Base-by-base conservation (phyloP, 768 basidiomycete species). In the Suillus occidentalis region DNA sequence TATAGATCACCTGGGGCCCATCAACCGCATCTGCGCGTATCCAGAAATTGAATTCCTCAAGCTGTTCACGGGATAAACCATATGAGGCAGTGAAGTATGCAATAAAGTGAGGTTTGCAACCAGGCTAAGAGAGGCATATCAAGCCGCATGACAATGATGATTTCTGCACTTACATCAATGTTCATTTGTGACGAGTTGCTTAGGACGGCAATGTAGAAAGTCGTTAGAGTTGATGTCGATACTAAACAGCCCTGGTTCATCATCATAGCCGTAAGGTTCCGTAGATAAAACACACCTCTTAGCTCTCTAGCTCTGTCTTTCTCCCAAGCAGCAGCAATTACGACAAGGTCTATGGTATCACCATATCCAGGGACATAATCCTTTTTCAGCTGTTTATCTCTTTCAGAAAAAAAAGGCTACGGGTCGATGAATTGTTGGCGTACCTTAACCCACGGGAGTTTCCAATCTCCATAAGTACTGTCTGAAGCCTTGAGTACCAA, bases 341-440 rank as follows among this genome's bases (percentile, higher is more conserved):
- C 72, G 4, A 87, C 87, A 63, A 97, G 82, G 73, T 95, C 93
- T 18, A 95, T 69, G 6, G 86, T 83, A 74, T 98, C 95, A 0
- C 94, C 93, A 53, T 90, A 83, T 5, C 90, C 90, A 1, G 88
- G 87, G 45, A 98, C 93, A 67, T 97, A 97, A 73, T 98, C 95
- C 71, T 84, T 87, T 80, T 95, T 94, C 58, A 94, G 71, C 83
- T 85, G 57, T 56, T 49, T 43, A 39, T 22, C 34, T 16, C 10
- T 42, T 43, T 31, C 40, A 50, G 37, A 37, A 66, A 39, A 37
- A 25, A 12, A 20, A n/a, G 36, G 37, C 12, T n/a, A 67, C 52
- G 40, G 37, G 55, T 20, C 37, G 62, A 72, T 60, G 45, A 72
- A 70, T 65, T 73, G 14, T 14, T 22, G 47, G 37, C 60, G 14